Percentiles rank a stretch among this genome's conserved stretches.
Evolutionary conservation across 164 flowering plant species (phyloP).

Genomic region (Warburgia ugandensis): DNA sequence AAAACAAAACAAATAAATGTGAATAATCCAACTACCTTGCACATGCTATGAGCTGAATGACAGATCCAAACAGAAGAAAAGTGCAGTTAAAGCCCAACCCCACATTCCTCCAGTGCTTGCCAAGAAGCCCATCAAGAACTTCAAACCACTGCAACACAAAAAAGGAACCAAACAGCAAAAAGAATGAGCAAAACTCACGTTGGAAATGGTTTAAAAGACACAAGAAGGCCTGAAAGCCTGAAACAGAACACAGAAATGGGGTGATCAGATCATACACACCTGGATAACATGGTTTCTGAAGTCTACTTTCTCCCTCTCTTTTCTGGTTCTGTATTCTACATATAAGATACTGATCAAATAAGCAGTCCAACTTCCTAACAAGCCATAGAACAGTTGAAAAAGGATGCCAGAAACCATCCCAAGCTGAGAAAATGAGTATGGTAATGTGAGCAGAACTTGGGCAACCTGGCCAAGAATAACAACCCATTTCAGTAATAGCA

Average conservation of each 20-base stretch:
- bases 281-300: constrained; percentile 14
- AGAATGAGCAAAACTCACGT: constrained; percentile 38
- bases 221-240: too few species aligned
- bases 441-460: constrained; percentile 14
- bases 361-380: constrained; percentile 18
- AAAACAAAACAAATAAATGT: not conserved
- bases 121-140: constrained; percentile 27
- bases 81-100: constrained; percentile 98
- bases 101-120: constrained; percentile 92
- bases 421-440: constrained; percentile 16
- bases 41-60: not conserved
- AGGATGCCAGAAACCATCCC: constrained; percentile 14
- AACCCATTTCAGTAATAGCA: not conserved
- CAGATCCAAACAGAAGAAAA: constrained; percentile 97
- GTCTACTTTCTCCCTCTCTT: constrained; percentile 18
- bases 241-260: not conserved
- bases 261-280: not conserved
- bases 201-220: constrained; percentile 43
- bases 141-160: constrained; percentile 56
- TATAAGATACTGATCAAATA: constrained; percentile 13
- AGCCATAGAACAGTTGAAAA: constrained; percentile 15
- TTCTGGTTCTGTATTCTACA: constrained; percentile 14
- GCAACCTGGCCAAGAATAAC: constrained; percentile 11
- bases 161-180: constrained; percentile 63
- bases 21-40: not conserved